These are phyloP conservation scores for Multifurca ochricompacta DNA, from an alignment of 768 basidiomycete species.

Conservation along the genomic window DNA sequence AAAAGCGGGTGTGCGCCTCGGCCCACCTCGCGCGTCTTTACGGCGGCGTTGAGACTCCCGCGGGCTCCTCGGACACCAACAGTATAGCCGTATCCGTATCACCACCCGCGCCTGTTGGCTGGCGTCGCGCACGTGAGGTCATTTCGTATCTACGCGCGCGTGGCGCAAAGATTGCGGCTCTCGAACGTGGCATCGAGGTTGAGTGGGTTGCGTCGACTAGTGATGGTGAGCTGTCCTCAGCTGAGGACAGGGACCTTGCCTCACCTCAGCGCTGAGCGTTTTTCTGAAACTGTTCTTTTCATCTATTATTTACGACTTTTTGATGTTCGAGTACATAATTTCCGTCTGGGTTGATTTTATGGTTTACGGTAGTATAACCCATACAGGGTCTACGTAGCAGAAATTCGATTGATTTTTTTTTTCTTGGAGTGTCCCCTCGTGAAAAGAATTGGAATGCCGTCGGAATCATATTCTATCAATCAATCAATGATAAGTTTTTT, in stretches of 20 bases:
- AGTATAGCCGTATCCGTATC: constrained; percentile 24
- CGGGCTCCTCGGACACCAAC: constrained; percentile 23
- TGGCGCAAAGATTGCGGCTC: constrained; percentile 63
- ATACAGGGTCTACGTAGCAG: too few species aligned
- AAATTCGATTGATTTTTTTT: background rate
- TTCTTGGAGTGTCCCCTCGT: too few species aligned
- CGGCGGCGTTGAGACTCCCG: constrained; percentile 32
- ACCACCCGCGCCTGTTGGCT: constrained; percentile 33
- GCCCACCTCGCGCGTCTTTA: constrained; percentile 41
- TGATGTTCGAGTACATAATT: background rate
- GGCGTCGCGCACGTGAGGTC: constrained; percentile 65
- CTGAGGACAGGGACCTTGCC: constrained; percentile 11
- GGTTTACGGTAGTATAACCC: too few species aligned
- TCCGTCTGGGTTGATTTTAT: background rate
- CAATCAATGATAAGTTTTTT: too few species aligned
- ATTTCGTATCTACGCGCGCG: constrained; percentile 56
- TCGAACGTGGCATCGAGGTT: constrained; percentile 41
- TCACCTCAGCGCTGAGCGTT: background rate
- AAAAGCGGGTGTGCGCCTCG: constrained; percentile 40
- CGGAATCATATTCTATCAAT: too few species aligned
- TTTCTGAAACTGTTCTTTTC: background rate
- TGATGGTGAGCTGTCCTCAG: constrained; percentile 39
- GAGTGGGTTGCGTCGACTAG: constrained; percentile 70
- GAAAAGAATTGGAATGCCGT: too few species aligned
- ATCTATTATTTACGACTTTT: constrained; percentile 23